These are phyloP conservation scores for Rubus idaeus DNA, from an alignment of 306 rosid species.

Conservation along the genomic window DNA sequence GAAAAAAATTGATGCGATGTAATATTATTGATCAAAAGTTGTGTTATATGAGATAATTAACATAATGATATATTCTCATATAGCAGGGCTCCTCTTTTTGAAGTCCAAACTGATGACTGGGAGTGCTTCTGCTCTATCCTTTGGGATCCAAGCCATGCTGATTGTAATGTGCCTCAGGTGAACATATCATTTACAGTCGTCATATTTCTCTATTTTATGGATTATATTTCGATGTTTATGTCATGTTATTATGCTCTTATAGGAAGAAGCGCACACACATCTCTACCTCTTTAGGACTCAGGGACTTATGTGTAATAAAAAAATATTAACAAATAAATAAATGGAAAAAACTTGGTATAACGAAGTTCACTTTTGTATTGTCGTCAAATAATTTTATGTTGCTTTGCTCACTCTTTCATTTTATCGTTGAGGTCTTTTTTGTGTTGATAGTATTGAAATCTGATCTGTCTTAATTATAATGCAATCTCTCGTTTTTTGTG, in stretches of 20 bases:
- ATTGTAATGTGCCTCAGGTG: slow-evolving; percentile 59
- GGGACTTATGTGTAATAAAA: neutral
- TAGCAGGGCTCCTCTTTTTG: slow-evolving; percentile 53
- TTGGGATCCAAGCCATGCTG: slow-evolving; percentile 53
- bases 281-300: neutral
- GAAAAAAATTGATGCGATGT: neutral
- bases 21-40: neutral
- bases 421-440: neutral
- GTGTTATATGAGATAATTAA: neutral
- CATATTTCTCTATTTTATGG: neutral
- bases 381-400: neutral
- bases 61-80: slow-evolving; percentile 9
- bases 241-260: neutral
- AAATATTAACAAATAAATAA: neutral
- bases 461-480: neutral
- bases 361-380: neutral
- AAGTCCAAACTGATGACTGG: slow-evolving; percentile 54
- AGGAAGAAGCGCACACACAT: neutral
- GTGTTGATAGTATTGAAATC: neutral
- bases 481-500: slow-evolving; percentile 5
- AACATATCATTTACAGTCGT: slow-evolving; percentile 3
- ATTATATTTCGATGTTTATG: neutral
- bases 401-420: neutral
- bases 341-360: neutral
- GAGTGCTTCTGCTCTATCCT: slow-evolving; percentile 53